Evolutionary conservation across 352 stramenopile species (phyloP).

Genomic region (Pythium dissotocum): DNA sequence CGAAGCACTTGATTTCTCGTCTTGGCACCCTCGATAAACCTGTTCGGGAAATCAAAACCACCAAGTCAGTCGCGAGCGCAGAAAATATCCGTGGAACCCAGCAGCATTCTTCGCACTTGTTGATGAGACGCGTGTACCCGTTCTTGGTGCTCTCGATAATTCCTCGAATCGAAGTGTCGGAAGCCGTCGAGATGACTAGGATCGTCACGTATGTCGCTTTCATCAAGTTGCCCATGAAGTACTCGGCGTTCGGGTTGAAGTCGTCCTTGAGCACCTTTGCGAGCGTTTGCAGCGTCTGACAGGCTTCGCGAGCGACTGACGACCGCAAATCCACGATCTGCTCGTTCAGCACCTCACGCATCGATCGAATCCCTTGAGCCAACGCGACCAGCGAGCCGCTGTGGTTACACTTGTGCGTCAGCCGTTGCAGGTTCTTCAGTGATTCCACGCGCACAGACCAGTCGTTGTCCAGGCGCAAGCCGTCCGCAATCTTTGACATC

Average conservation of each 20-base stretch:
- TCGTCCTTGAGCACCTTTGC: slow-evolving; percentile 64
- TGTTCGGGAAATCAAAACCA: slow-evolving; percentile 22
- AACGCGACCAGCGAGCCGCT: slow-evolving; percentile 36
- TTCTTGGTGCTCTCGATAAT: slow-evolving; percentile 79
- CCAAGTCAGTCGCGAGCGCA: background rate
- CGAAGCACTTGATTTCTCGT: slow-evolving; percentile 78
- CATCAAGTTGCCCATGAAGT: slow-evolving; percentile 65
- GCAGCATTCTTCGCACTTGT: slow-evolving; percentile 49
- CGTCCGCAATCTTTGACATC: slow-evolving; percentile 50
- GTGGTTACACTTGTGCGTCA: slow-evolving; percentile 46
- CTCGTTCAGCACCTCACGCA: slow-evolving; percentile 68
- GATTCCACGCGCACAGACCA: slow-evolving; percentile 80
- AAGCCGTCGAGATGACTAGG: slow-evolving; percentile 77
- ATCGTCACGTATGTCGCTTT: slow-evolving; percentile 90
- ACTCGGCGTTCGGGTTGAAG: slow-evolving; percentile 78
- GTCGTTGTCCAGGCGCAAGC: slow-evolving; percentile 64
- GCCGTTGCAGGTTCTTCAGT: slow-evolving; percentile 61
- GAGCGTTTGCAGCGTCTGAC: slow-evolving; percentile 64
- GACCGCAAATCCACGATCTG: slow-evolving; percentile 82
- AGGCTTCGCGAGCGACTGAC: slow-evolving; percentile 75
- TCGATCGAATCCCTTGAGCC: slow-evolving; percentile 41
- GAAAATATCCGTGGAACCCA: background rate
- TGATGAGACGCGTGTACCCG: slow-evolving; percentile 69
- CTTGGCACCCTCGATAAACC: slow-evolving; percentile 73
- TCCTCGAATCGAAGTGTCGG: slow-evolving; percentile 65